Evolutionary conservation across 169 alveolate genomes (phyloP), one percentile per base, ranked within the genome.

Genomic region (Eimeria necatrix): DNA sequence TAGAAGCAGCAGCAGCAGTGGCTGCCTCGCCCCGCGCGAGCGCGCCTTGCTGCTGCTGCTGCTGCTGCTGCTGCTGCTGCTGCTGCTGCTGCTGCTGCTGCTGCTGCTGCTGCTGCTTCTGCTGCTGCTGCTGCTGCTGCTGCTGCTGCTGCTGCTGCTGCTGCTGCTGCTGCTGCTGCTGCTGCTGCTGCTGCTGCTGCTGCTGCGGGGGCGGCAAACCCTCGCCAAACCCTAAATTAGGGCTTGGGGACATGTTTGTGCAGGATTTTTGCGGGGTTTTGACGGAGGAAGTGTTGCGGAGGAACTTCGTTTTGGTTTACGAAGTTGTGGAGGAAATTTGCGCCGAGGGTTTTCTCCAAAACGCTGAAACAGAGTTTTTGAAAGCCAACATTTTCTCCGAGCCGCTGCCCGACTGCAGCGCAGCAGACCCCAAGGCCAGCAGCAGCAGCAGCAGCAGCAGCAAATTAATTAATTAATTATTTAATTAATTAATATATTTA

Each of bases 251-350:
- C n/a, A n/a, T n/a, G n/a, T n/a, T 14, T 56, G 64, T 14, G 20
- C 73, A 97, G 97, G 99, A 99, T 95, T 99, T 98, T 96, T 98
- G 99, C 94, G 99, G 99, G 20, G 98, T 98, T 12, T 98, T 99
- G 84, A 98, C 97, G 93, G 99, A 99, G 97, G 99, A 99, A 96
- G 96, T 98, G n/a, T 97, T 99, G 9, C 96, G 99, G 93, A 97
- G 97, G 90, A 99, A 99, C 96, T 99, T 99, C 96, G 98, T 99
- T 32, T 95, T 99, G 68, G 98, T 99, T 10, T 99, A 99, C 95
- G 99, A 99, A 97, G 96, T 99, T 49, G 95, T 99, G 18, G 99
- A 99, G 96, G 99, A 99, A 96, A 95, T 98, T 86, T 96, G 98
- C 64, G 99, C 98, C 97, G 98, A 95, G 96, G 99, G 99, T 18